Conservation (phyloP, 805 yeast species). For the Starmerella ratchasimensis region DNA sequence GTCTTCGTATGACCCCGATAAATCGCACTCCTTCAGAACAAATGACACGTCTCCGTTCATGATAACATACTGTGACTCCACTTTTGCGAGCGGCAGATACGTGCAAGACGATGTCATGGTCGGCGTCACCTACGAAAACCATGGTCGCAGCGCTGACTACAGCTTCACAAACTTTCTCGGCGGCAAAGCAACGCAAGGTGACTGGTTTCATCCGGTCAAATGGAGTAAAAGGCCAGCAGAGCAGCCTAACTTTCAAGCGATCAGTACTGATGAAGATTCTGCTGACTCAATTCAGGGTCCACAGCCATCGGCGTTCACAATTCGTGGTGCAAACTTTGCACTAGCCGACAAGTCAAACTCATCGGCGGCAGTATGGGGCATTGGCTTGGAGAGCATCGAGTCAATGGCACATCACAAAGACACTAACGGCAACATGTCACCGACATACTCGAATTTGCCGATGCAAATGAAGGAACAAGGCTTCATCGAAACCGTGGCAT, state of each 20-base stretch:
- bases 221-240: background rate
- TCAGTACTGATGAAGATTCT: background rate
- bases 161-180: background rate
- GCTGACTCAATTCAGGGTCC: background rate
- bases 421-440: slow-evolving; percentile 10
- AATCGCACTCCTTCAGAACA: slow-evolving; percentile 4
- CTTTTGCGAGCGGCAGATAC: slow-evolving; percentile 40
- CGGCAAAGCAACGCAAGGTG: background rate
- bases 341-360: slow-evolving; percentile 57
- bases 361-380: slow-evolving; percentile 38
- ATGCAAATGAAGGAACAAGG: slow-evolving; percentile 29
- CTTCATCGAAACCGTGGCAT: slow-evolving; percentile 29
- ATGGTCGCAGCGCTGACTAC: slow-evolving; percentile 19
- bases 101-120: slow-evolving; percentile 44
- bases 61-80: slow-evolving; percentile 30
- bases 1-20: slow-evolving; percentile 2
- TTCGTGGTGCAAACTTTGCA: slow-evolving; percentile 48
- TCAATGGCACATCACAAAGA: slow-evolving; percentile 22
- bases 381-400: slow-evolving; percentile 27
- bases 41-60: slow-evolving; percentile 14
- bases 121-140: slow-evolving; percentile 21
- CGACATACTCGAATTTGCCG: slow-evolving; percentile 26
- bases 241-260: background rate
- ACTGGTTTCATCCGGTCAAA: too few species aligned
- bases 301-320: background rate